These are phyloP conservation scores for Helenozyma rhizophorensis DNA, from an alignment of 805 yeast species.

Conservation along the genomic window DNA sequence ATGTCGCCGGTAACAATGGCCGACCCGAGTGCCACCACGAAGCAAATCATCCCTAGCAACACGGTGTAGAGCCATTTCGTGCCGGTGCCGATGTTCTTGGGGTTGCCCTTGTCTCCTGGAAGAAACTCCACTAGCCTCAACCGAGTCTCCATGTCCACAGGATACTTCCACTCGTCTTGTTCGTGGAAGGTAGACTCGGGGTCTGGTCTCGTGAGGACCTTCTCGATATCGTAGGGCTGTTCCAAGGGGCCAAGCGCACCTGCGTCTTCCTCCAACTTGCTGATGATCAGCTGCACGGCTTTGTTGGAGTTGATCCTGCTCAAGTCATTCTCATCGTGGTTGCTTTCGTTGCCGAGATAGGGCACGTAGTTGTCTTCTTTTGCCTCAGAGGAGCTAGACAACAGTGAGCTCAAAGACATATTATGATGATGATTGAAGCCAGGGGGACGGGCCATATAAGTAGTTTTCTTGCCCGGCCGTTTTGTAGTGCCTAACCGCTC, in stretches of 20 bases:
- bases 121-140: constrained; percentile 55
- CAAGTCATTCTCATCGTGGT: not conserved
- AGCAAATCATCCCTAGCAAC: constrained; percentile 49
- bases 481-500: constrained; percentile 1
- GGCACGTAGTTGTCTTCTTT: not conserved
- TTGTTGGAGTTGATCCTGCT: not conserved
- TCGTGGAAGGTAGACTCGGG: constrained; percentile 25
- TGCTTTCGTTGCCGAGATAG: constrained; percentile 1
- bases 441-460: no score
- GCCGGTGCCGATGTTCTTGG: constrained; percentile 41
- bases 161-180: constrained; percentile 55
- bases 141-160: constrained; percentile 50
- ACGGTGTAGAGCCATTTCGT: constrained; percentile 49
- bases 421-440: not conserved
- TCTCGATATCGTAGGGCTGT: constrained; percentile 47
- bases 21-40: constrained; percentile 57
- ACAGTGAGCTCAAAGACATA: not conserved
- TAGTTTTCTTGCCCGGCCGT: not conserved
- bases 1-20: constrained; percentile 64
- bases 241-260: constrained; percentile 55
- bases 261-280: constrained; percentile 36
- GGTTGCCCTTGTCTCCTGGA: constrained; percentile 46
- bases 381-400: not conserved
- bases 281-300: constrained; percentile 32
- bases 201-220: constrained; percentile 27